These are phyloP conservation scores for Cerioporus squamosus DNA, from an alignment of 1,284 basidiomycete genomes.

Conservation along the genomic window DNA sequence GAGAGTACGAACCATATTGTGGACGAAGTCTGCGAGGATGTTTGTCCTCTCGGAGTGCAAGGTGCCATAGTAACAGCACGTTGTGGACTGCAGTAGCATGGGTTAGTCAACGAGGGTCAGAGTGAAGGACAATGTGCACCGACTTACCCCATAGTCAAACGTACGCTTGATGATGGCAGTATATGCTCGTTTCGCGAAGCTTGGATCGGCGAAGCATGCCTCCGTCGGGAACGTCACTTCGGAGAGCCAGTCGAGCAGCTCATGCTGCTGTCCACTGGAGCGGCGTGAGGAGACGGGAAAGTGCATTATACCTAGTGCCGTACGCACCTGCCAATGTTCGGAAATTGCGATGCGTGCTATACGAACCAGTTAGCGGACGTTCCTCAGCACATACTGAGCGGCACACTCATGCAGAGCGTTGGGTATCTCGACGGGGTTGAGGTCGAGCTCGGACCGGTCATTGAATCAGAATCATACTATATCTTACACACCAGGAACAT, in stretches of 20 bases:
- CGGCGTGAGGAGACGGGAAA: neutral
- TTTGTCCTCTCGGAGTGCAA: slow-evolving; percentile 85
- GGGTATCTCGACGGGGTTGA: no score
- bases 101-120: no score
- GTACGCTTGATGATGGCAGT: slow-evolving; percentile 74
- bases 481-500: no score
- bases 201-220: slow-evolving; percentile 70
- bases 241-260: slow-evolving; percentile 92
- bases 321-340: slow-evolving; percentile 77
- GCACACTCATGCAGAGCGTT: no score
- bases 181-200: slow-evolving; percentile 79
- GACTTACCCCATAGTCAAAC: slow-evolving; percentile 77
- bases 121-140: neutral
- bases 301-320: neutral
- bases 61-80: slow-evolving; percentile 91
- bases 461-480: no score
- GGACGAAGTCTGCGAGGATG: slow-evolving; percentile 78
- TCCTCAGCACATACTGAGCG: neutral
- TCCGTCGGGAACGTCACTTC: slow-evolving; percentile 92
- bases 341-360: slow-evolving; percentile 89
- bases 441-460: no score
- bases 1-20: slow-evolving; percentile 55
- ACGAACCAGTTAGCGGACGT: neutral
- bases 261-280: slow-evolving; percentile 71
- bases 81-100: slow-evolving; percentile 72